Conservation (phyloP, 768 basidiomycete species). For the Rubroboletus satanas region DNA sequence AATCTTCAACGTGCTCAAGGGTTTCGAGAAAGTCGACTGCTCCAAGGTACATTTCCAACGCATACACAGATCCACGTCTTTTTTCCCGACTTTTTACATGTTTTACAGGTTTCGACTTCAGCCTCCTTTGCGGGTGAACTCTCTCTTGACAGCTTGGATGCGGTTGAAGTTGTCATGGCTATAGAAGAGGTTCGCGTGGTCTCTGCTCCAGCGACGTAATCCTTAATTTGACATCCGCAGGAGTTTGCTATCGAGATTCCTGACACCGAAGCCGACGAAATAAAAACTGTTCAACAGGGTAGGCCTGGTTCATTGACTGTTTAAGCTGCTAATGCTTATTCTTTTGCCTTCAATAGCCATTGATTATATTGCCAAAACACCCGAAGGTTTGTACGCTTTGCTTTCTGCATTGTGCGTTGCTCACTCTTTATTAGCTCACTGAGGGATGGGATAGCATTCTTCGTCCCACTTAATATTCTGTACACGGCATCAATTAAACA, state of each 20-base stretch:
- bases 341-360: conserved; percentile 55
- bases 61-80: neutral
- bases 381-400: conserved; percentile 59
- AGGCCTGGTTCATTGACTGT: conserved; percentile 19
- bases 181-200: conserved; percentile 73
- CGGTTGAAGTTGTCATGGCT: conserved; percentile 98
- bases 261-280: conserved; percentile 92
- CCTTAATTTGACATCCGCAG: conserved; percentile 36
- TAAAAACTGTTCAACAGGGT: conserved; percentile 91
- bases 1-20: conserved; percentile 30
- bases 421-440: conserved; percentile 42
- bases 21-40: conserved; percentile 29
- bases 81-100: conserved; percentile 30
- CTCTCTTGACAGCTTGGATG: conserved; percentile 85
- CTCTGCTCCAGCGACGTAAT: conserved; percentile 1
- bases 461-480: conserved; percentile 11
- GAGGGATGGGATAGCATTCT: conserved; percentile 22
- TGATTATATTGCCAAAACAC: conserved; percentile 92
- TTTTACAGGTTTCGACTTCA: conserved; percentile 55
- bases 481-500: conserved; percentile 19
- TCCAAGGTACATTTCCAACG: conserved; percentile 23
- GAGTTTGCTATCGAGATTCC: conserved; percentile 98
- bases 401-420: conserved; percentile 10
- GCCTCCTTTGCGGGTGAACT: conserved; percentile 53
- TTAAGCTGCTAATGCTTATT: neutral